A percentile compares a stretch with the other conserved stretches of the same genome.
These are phyloP conservation scores for Candida patagonica DNA, from an alignment of 805 yeast genomes.

Conservation along the genomic window DNA sequence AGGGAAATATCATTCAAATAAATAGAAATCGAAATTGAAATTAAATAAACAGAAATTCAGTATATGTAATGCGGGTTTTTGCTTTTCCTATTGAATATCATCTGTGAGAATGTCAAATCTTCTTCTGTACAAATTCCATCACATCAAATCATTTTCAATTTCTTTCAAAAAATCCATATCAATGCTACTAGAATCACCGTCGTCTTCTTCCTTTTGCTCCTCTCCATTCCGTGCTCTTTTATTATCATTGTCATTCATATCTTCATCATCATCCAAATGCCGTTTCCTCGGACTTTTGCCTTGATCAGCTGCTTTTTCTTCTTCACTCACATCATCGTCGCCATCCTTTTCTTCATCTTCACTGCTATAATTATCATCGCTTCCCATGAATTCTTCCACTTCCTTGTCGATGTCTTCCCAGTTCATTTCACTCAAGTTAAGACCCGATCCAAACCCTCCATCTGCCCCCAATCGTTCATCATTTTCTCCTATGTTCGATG, in stretches of 20 bases:
- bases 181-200: conserved; percentile 18
- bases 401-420: conserved; percentile 45
- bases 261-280: conserved; percentile 11
- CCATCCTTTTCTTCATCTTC: conserved; percentile 24
- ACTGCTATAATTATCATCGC: conserved; percentile 23
- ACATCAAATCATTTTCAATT: conserved; percentile 21
- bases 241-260: conserved; percentile 5
- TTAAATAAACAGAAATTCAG: too few relatives aligned
- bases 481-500: conserved; percentile 31
- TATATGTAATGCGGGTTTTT: too few relatives aligned
- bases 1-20: too few relatives aligned
- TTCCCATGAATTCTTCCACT: conserved; percentile 40
- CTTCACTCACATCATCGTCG: conserved; percentile 23
- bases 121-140: conserved; percentile 1
- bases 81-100: too few relatives aligned
- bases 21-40: too few relatives aligned
- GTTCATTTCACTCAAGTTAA: conserved; percentile 31
- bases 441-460: conserved; percentile 18
- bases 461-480: conserved; percentile 29
- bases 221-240: conserved; percentile 4
- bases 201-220: conserved; percentile 15
- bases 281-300: too few relatives aligned
- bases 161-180: conserved; percentile 20
- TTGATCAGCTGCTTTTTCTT: conserved; percentile 13
- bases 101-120: too few relatives aligned